Percentiles rank a stretch among this genome's conserved stretches.
phyloP scores from a whole-genome alignment of 345 rosid genomes.

The Citrus cavaleriei region DNA sequence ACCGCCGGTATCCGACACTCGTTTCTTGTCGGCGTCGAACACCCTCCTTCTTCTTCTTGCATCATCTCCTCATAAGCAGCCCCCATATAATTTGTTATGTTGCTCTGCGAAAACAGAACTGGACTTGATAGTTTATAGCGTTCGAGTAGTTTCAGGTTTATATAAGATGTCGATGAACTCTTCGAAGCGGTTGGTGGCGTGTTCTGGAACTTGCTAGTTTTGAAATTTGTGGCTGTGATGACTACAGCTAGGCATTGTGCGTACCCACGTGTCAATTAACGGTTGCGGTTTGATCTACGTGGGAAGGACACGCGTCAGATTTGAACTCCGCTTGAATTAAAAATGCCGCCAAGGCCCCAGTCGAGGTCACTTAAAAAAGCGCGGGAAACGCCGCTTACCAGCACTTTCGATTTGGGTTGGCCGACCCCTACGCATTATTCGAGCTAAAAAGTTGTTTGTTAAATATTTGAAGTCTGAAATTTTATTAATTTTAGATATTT shows the following conservation, averaged over 20 bases:
- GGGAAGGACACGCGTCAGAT: not conserved
- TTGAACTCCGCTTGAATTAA: not conserved
- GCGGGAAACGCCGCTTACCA: not conserved
- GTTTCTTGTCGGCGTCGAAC: conserved; percentile 27
- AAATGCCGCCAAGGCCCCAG: not conserved
- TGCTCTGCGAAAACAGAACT: not conserved
- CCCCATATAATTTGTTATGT: not conserved
- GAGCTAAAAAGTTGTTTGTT: too few species aligned
- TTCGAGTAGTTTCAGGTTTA: not conserved
- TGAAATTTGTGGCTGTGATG: conserved; percentile 4
- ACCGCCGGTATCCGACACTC: conserved; percentile 27
- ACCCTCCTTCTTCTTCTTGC: conserved; percentile 10
- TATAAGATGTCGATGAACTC: not conserved
- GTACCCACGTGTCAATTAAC: not conserved
- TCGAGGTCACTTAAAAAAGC: not conserved
- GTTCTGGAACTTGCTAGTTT: conserved; percentile 18
- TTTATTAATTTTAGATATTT: too few species aligned
- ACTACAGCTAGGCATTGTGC: conserved; percentile 2
- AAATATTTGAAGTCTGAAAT: too few species aligned
- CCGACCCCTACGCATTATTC: rapidly evolving
- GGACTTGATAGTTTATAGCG: too few species aligned
- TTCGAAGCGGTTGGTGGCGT: not conserved
- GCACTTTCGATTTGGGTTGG: not conserved
- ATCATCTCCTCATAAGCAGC: not conserved
- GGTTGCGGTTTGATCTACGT: not conserved